These are phyloP conservation scores for Madurella mycetomatis DNA, from an alignment of 2,329 filamentous ascomycete species.

Conservation along the genomic window DNA sequence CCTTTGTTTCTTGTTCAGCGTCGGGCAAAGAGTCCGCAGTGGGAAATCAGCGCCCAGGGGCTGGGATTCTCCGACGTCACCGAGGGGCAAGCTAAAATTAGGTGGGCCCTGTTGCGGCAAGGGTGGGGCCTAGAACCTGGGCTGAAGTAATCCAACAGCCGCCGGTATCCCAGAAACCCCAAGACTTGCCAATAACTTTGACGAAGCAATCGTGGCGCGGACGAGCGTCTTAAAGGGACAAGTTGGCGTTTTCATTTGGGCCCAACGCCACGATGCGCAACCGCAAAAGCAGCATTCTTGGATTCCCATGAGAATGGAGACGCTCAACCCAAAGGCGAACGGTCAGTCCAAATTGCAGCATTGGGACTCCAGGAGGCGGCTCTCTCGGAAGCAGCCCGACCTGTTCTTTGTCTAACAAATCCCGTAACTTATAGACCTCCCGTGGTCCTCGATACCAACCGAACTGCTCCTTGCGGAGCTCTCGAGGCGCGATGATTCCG, in stretches of 20 bases:
- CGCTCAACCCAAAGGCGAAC: slow-evolving; percentile 7
- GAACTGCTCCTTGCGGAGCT: slow-evolving; percentile 50
- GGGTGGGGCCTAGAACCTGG: background rate
- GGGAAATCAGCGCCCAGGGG: too few species aligned
- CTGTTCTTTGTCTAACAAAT: background rate
- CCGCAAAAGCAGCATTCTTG: background rate
- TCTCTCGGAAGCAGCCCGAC: background rate
- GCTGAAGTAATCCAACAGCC: background rate
- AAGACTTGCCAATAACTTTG: background rate
- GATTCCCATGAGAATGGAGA: slow-evolving; percentile 17
- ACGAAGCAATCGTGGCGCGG: background rate
- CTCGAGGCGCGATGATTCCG: slow-evolving; percentile 39
- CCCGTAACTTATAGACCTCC: slow-evolving; percentile 28
- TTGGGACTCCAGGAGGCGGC: background rate
- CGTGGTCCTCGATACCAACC: slow-evolving; percentile 50
- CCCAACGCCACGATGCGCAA: slow-evolving; percentile 10
- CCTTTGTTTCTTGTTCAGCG: too few species aligned
- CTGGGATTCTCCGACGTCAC: slow-evolving; percentile 1
- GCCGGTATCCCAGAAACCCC: background rate
- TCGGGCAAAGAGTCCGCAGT: too few species aligned
- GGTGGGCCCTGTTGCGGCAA: background rate
- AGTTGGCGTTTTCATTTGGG: background rate
- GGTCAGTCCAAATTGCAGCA: slow-evolving; percentile 12
- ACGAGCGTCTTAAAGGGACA: background rate
- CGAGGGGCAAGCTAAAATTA: slow-evolving; percentile 5